Conservation (phyloP, 306 rosid species). For the Fragaria iinumae region DNA sequence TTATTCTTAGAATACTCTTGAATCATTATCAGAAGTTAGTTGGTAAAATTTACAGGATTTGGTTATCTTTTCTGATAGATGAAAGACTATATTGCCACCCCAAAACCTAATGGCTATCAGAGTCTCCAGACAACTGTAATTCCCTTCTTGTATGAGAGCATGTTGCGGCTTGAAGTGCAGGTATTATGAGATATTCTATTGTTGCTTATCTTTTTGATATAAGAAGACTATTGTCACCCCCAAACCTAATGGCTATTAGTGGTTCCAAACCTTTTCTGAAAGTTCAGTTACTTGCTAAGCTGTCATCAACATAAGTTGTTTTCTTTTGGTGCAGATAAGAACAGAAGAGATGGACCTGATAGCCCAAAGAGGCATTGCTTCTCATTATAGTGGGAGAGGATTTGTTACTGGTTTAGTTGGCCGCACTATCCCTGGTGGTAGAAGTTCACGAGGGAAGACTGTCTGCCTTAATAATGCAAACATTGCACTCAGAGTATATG, state of each 20-base stretch:
- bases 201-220: constrained; percentile 36
- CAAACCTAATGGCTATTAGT: constrained; percentile 94
- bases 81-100: constrained; percentile 97
- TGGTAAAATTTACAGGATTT: constrained; percentile 1
- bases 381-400: constrained; percentile 91
- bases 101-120: constrained; percentile 97
- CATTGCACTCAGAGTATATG: constrained; percentile 90
- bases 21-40: neutral
- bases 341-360: constrained; percentile 96
- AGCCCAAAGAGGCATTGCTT: constrained; percentile 98
- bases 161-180: constrained; percentile 95
- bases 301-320: constrained; percentile 16
- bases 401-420: constrained; percentile 67
- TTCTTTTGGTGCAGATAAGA: constrained; percentile 67
- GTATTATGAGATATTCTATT: constrained; percentile 37
- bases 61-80: constrained; percentile 42
- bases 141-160: constrained; percentile 95
- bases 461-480: constrained; percentile 91
- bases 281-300: neutral
- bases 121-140: constrained; percentile 95
- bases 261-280: constrained; percentile 28
- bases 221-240: constrained; percentile 92
- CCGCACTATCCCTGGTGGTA: constrained; percentile 55
- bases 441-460: constrained; percentile 78
- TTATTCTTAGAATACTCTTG: constrained; percentile 31